Evolutionary conservation across 2,329 filamentous ascomycete species (phyloP).

Genomic region (Gliomastix tumulicola): DNA sequence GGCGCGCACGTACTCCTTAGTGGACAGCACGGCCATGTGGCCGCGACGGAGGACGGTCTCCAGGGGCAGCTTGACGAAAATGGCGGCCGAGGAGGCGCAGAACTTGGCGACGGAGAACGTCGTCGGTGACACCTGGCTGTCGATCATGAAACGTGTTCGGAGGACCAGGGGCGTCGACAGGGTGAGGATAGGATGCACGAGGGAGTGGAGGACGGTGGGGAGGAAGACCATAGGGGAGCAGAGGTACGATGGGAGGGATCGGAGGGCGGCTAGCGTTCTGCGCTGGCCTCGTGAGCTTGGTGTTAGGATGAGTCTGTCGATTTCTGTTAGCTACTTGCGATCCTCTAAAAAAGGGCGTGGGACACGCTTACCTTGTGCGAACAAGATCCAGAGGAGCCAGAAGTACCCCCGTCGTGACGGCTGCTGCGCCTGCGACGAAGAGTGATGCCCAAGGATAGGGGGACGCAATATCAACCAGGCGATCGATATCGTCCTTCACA

Average conservation of each 20-base stretch:
- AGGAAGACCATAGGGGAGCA: constrained; percentile 65
- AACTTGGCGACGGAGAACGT: constrained; percentile 81
- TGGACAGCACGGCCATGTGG: constrained; percentile 67
- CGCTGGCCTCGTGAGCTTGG: constrained; percentile 68
- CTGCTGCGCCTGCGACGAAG: constrained; percentile 58
- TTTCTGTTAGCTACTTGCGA: too few relatives aligned
- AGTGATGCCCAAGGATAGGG: constrained; percentile 78
- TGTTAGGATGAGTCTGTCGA: constrained; percentile 68
- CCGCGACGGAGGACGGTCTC: constrained; percentile 88
- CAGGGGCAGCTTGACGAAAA: constrained; percentile 81
- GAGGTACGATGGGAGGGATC: constrained; percentile 69
- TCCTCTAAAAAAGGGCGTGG: neutral
- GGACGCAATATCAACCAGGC: constrained; percentile 64
- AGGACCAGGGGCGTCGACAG: constrained; percentile 80
- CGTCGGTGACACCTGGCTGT: constrained; percentile 72
- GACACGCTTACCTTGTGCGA: constrained; percentile 58
- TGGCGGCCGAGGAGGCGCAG: constrained; percentile 68
- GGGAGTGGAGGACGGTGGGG: constrained; percentile 81
- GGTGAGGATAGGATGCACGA: constrained; percentile 75
- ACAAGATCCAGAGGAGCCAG: constrained; percentile 86
- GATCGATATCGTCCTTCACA: constrained; percentile 68
- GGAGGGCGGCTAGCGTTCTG: constrained; percentile 71
- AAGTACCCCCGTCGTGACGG: constrained; percentile 67
- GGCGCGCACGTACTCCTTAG: constrained; percentile 42
- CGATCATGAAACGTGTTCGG: constrained; percentile 76